Evolutionary conservation across 2,329 filamentous ascomycete species (phyloP), one percentile per base, ranked within the genome.

Genomic region (Hypoxylon sp.): DNA sequence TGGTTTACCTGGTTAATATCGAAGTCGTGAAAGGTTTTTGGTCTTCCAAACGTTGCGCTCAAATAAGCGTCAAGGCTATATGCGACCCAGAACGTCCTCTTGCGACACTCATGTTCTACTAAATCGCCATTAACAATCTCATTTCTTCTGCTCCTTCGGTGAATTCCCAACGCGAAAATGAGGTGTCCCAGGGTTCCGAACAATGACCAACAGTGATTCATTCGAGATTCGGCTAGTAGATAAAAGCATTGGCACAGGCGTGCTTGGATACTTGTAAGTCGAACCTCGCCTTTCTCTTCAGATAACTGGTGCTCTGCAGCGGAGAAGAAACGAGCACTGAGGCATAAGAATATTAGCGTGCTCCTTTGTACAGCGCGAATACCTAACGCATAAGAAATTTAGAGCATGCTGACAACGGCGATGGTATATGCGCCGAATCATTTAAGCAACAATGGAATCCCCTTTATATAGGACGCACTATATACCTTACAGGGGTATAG

Each of bases 41-140:
- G 89, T 17, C 89, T 81, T 1, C 89, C 89, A 9, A 91, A 82
- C 54, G 88, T 86, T 19, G 87, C 86, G 60, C 88, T 88, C 11
- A 92, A 81, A 67, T 91, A 91, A 55, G 87, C 88, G 73, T 91
- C 88, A 3, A 91, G 78, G 13, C 84, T 87, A 72, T 91, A 91
- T 0, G 87, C 86, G 33, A 86, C 87, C 90, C 89, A 91, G 57
- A 92, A 91, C 0, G 88, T 82, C 0, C 82, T 75, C 22, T 79
- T 77, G 1, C 81, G 78, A 55, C 80, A 81, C 61, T 83, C 80
- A 0, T 77, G 59, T 35, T 82, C 80, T 22, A 82, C 54, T 69
- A n/a, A 78, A 73, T 58, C 80, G 77, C 2, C 72, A 52, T 1
- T 65, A 73, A 53, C 58, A 62, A 8, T 70, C 59, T 5, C 73